Evolutionary conservation across 805 yeast genomes (phyloP).

Genomic region (Myxozyma sirexii): DNA sequence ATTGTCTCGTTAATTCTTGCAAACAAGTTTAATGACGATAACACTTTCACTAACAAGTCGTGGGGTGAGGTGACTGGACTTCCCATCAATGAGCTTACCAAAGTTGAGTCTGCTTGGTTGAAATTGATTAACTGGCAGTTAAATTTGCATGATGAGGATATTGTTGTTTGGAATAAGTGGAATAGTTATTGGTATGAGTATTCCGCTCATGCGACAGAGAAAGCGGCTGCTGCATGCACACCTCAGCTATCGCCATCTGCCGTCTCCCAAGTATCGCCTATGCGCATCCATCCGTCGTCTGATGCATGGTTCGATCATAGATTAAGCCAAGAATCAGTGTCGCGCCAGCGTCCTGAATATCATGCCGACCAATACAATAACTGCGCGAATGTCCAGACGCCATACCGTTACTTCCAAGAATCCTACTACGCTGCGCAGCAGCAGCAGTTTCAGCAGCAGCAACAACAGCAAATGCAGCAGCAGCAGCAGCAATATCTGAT

Average conservation of each 20-base stretch:
- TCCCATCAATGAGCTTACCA: constrained; percentile 59
- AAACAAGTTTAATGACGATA: constrained; percentile 93
- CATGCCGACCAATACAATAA: not conserved
- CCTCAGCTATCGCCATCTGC: not conserved
- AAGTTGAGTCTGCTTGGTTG: constrained; percentile 73
- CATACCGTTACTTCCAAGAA: not conserved
- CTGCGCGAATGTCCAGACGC: not conserved
- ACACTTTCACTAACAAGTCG: constrained; percentile 90
- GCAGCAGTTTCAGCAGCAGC: constrained; percentile 7
- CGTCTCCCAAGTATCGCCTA: not conserved
- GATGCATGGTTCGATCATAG: constrained; percentile 5
- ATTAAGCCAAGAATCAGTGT: not conserved
- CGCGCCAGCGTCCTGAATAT: not conserved
- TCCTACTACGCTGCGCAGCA: not conserved
- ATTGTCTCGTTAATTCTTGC: constrained; percentile 77
- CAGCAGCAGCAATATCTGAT: constrained; percentile 13
- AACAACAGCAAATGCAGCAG: constrained; percentile 2
- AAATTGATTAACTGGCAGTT: constrained; percentile 61
- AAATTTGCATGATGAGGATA: constrained; percentile 45
- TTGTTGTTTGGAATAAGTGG: constrained; percentile 42
- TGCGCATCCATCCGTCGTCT: not conserved
- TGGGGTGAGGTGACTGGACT: constrained; percentile 97
- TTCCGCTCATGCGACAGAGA: not conserved
- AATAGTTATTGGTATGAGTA: constrained; percentile 33
- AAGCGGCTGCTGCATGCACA: not conserved